Evolutionary conservation across 2,329 filamentous ascomycete species (phyloP).

Genomic region (Aureobasidium uvarum): DNA sequence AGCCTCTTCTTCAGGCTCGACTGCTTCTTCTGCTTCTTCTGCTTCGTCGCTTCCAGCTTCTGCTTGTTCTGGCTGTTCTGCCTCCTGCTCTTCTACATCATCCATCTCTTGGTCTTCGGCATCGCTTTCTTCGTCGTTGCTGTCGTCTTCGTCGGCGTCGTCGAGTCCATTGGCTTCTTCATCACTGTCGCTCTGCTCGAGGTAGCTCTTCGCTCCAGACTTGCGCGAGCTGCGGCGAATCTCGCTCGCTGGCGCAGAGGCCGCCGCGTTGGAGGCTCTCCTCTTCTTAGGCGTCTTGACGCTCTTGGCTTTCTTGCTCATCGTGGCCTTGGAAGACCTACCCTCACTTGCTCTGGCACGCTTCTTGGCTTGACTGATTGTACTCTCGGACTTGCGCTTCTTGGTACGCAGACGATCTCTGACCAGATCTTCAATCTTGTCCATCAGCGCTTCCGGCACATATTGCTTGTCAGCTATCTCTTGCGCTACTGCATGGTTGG

Average conservation of each 20-base stretch:
- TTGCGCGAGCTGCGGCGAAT: slow-evolving; percentile 46
- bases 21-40: slow-evolving; percentile 9
- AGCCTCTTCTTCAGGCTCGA: neutral
- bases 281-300: slow-evolving; percentile 44
- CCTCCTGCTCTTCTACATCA: slow-evolving; percentile 7
- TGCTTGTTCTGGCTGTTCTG: slow-evolving; percentile 24
- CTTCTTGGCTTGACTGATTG: slow-evolving; percentile 33
- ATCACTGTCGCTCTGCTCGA: slow-evolving; percentile 44
- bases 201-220: slow-evolving; percentile 45
- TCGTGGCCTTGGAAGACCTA: slow-evolving; percentile 32
- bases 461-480: slow-evolving; percentile 84
- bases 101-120: slow-evolving; percentile 25
- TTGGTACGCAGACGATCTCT: slow-evolving; percentile 64
- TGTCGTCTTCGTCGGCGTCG: slow-evolving; percentile 18
- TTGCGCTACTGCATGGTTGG: slow-evolving; percentile 74
- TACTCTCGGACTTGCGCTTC: slow-evolving; percentile 43
- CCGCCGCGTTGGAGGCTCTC: slow-evolving; percentile 33
- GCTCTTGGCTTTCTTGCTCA: slow-evolving; percentile 36
- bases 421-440: slow-evolving; percentile 73
- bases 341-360: slow-evolving; percentile 32
- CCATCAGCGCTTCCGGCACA: slow-evolving; percentile 68
- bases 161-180: slow-evolving; percentile 24
- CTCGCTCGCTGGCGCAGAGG: slow-evolving; percentile 44
- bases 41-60: slow-evolving; percentile 30
- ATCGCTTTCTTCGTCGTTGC: slow-evolving; percentile 26